Percentiles rank a stretch among this genome's conserved stretches.
Conservation (phyloP, 2,329 filamentous ascomycete species). For the Verticillium zaregamsianum region DNA sequence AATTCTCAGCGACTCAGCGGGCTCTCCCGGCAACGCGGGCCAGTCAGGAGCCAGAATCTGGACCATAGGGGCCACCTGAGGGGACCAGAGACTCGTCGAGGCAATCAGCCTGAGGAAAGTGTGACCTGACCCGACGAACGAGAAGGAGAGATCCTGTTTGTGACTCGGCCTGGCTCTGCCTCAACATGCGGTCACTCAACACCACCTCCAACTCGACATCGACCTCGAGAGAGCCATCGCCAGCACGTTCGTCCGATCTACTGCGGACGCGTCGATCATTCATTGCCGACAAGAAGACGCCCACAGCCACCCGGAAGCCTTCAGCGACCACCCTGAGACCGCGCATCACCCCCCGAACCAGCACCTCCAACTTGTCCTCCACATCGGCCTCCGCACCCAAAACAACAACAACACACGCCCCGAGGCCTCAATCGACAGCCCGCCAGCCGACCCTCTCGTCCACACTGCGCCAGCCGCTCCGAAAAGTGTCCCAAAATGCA, state of each 20-base stretch:
- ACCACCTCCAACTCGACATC: conserved; percentile 3
- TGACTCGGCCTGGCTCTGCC: neutral
- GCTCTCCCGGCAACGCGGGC: neutral
- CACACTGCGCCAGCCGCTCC: conserved; percentile 11
- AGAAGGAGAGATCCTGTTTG: neutral
- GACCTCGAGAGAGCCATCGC: neutral
- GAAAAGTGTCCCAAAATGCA: conserved; percentile 12
- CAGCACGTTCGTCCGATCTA: neutral
- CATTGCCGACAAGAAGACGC: neutral
- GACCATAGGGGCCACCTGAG: neutral
- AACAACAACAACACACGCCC: conserved; percentile 6
- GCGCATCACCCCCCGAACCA: neutral
- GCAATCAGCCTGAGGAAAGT: neutral
- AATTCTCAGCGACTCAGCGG: neutral
- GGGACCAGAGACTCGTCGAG: neutral
- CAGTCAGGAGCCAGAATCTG: neutral
- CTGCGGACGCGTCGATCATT: conserved; percentile 2
- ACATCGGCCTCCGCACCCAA: conserved; percentile 2
- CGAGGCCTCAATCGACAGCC: conserved; percentile 4
- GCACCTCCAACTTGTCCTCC: neutral
- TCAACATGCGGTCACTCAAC: conserved; percentile 3
- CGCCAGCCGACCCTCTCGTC: conserved; percentile 11
- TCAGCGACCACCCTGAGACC: neutral
- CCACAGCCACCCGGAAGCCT: conserved; percentile 1
- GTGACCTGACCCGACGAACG: neutral